Conservation (phyloP, 2,329 filamentous ascomycete species). For the Verticillium klebahnii region DNA sequence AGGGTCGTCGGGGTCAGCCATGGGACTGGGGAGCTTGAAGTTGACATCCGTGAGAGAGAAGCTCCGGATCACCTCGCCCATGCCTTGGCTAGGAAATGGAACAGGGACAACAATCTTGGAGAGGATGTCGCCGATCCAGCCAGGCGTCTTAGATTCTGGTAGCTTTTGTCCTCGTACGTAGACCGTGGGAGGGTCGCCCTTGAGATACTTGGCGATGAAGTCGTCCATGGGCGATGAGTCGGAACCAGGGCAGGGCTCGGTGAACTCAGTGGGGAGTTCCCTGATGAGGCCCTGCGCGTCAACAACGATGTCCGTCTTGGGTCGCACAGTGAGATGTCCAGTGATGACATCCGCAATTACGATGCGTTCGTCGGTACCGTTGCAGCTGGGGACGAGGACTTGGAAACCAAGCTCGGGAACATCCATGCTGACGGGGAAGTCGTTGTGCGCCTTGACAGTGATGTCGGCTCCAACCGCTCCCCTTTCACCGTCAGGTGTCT, state of each 20-base stretch:
- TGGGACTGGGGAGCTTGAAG: slow-evolving; percentile 77
- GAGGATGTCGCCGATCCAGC: slow-evolving; percentile 78
- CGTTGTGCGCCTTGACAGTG: slow-evolving; percentile 66
- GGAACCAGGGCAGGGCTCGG: slow-evolving; percentile 68
- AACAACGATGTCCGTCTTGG: slow-evolving; percentile 62
- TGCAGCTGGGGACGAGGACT: slow-evolving; percentile 79
- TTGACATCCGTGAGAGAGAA: slow-evolving; percentile 83
- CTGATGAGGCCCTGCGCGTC: slow-evolving; percentile 68
- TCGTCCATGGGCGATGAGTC: slow-evolving; percentile 79
- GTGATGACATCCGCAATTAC: slow-evolving; percentile 73
- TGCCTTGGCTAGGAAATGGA: slow-evolving; percentile 74
- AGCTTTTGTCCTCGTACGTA: slow-evolving; percentile 76
- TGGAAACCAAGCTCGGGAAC: slow-evolving; percentile 81
- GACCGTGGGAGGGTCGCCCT: slow-evolving; percentile 71
- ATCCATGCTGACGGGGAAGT: slow-evolving; percentile 71
- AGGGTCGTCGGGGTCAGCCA: slow-evolving; percentile 70
- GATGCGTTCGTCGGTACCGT: slow-evolving; percentile 66
- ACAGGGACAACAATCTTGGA: slow-evolving; percentile 79
- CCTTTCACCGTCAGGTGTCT: slow-evolving; percentile 36
- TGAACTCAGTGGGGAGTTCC: slow-evolving; percentile 69
- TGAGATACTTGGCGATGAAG: slow-evolving; percentile 75
- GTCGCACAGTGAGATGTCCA: slow-evolving; percentile 59
- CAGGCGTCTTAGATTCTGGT: slow-evolving; percentile 63
- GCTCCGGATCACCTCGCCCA: slow-evolving; percentile 80
- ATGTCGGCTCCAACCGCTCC: slow-evolving; percentile 78